A percentile compares a stretch with the other conserved stretches of the same genome.
Conservation (phyloP, 176 grass and related monocot genomes). For the Rhynchospora tenuis region DNA sequence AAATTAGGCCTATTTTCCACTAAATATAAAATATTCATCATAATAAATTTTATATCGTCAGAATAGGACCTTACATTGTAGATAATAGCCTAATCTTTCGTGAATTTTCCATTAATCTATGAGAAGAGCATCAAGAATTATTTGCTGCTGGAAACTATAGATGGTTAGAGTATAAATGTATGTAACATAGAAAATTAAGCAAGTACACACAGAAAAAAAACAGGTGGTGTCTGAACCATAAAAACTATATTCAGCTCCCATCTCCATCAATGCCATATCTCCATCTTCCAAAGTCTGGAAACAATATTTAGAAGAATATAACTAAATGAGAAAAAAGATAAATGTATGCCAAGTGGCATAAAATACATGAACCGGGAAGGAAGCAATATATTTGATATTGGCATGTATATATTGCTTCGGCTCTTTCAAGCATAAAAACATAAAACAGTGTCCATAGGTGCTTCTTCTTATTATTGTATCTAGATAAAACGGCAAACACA, state of each 20-base stretch:
- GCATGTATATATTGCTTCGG: constrained; percentile 83
- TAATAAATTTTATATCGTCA: neutral
- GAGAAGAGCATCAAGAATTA: constrained; percentile 18
- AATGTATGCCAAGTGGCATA: constrained; percentile 5
- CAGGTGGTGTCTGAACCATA: constrained; percentile 99
- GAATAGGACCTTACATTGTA: constrained; percentile 67
- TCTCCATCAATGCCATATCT: constrained; percentile 87
- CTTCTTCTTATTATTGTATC: constrained; percentile 97
- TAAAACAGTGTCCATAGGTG: constrained; percentile 65
- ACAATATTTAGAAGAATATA: constrained; percentile 25
- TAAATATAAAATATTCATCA: neutral
- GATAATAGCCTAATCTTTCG: constrained; percentile 48
- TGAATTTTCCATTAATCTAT: constrained; percentile 95
- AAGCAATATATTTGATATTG: constrained; percentile 42
- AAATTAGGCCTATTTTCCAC: constrained; percentile 9
- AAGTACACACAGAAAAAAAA: constrained; percentile 83
- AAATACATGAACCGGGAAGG: constrained; percentile 19
- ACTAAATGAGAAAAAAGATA: constrained; percentile 2
- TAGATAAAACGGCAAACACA: constrained; percentile 30
- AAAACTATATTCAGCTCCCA: constrained; percentile 90
- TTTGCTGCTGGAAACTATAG: constrained; percentile 11
- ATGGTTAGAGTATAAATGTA: constrained; percentile 15
- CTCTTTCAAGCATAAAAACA: constrained; percentile 89
- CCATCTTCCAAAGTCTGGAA: constrained; percentile 84
- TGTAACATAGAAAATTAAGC: constrained; percentile 12